These are phyloP conservation scores for Phaseolus coccineus DNA, from an alignment of 331 rosid species.

Conservation along the genomic window DNA sequence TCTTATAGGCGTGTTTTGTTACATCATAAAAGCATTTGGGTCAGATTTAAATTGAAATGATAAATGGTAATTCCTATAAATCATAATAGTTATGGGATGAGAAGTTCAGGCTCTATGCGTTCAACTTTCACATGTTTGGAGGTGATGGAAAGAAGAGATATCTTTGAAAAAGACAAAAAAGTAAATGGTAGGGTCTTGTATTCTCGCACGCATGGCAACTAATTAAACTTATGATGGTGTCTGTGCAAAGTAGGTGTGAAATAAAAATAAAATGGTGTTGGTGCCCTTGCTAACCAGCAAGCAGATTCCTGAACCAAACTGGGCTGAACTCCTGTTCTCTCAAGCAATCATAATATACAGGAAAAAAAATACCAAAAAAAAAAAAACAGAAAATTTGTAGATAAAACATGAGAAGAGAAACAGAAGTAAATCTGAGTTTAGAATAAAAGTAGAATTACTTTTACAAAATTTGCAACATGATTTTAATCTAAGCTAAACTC, in stretches of 20 bases:
- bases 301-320: too few species aligned
- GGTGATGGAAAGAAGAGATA: constrained; percentile 39
- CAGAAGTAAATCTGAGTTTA: too few species aligned
- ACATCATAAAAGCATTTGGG: constrained; percentile 7
- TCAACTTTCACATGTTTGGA: constrained; percentile 34
- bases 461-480: too few species aligned
- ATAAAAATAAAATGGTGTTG: constrained; percentile 27
- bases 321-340: too few species aligned
- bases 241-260: constrained; percentile 40
- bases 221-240: constrained; percentile 52
- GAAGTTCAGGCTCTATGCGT: constrained; percentile 20
- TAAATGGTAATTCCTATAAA: constrained; percentile 17
- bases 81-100: constrained; percentile 23
- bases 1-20: neutral
- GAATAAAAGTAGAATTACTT: too few species aligned
- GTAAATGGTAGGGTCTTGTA: constrained; percentile 53
- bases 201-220: constrained; percentile 57
- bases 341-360: neutral
- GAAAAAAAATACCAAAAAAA: too few species aligned
- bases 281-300: constrained; percentile 7
- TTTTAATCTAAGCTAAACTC: too few species aligned
- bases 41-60: constrained; percentile 27
- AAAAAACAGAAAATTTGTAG: too few species aligned
- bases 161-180: constrained; percentile 49
- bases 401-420: neutral